Conservation (phyloP, 495 filamentous ascomycete species). For the Neurospora sp. region DNA sequence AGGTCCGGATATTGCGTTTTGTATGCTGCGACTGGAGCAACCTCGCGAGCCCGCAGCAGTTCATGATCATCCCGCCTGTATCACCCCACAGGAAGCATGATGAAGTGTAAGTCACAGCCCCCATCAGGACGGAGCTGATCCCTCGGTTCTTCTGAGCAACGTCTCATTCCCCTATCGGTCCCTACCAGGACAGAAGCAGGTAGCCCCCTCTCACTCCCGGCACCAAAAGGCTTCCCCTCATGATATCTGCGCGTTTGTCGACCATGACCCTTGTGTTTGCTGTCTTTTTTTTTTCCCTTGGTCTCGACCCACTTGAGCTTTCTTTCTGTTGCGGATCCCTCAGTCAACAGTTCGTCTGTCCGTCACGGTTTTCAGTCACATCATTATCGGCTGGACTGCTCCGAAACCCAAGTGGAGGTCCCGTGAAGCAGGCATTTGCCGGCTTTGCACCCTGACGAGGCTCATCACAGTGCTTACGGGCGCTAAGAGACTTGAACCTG, state of each 20-base stretch:
- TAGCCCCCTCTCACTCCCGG: neutral
- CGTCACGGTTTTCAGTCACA: neutral
- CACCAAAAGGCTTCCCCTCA: neutral
- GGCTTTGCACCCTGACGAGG: neutral
- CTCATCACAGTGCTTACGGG: neutral
- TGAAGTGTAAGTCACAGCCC: constrained; percentile 22
- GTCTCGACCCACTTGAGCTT: neutral
- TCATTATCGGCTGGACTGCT: neutral
- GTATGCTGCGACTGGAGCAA: constrained; percentile 1
- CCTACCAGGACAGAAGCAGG: neutral
- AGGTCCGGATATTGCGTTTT: constrained; percentile 11
- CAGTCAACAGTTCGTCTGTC: neutral
- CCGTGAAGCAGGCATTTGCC: neutral
- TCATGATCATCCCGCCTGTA: constrained; percentile 10
- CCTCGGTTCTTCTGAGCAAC: neutral
- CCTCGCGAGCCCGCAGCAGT: constrained; percentile 5
- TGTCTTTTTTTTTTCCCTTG: neutral
- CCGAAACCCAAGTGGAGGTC: neutral
- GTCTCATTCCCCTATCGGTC: neutral
- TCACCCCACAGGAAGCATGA: constrained; percentile 19
- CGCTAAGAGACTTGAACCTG: neutral
- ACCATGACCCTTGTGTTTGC: neutral
- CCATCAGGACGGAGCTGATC: constrained; percentile 6
- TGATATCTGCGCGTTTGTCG: neutral
- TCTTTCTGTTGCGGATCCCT: neutral